Base-by-base conservation (phyloP, 345 rosid species). In the Euphorbia lathyris region DNA sequence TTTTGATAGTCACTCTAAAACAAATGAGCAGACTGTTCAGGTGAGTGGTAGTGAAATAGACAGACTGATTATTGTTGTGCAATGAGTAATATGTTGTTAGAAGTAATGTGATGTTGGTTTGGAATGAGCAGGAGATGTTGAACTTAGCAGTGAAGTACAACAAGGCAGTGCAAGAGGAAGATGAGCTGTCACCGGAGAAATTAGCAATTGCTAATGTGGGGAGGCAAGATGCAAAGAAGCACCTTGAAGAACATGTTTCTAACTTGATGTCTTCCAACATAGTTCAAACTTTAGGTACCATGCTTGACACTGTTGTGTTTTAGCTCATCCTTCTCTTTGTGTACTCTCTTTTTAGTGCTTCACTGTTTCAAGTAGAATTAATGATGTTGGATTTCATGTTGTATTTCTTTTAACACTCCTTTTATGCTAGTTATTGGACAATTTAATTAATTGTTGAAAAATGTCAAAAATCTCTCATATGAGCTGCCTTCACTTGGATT, bases 181-280 rank as follows among this genome's bases (percentile, higher is more conserved):
- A 95, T 65, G 96, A 92, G 80, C 73, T 95, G 85, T 86, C 98
- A 4, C 98, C 94, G 0, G 99, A 92, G 82, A 95, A 95, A 77
- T 86, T 92, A 27, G 98, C 98, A 0, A 95, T 92, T 6, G 96
- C 91, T 9, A 90, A 95, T 57, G 98, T 92, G 42, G 99, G 99
- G 74, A 87, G 98, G 81, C 99, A 95, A 79, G 99, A 95, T 62
- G 97, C 98, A 13, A 95, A 95, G 84, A 95, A 95, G 84, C 98
- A 95, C 80, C 90, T 95, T 27, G 98, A 92, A 80, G 99, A 95
- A 62, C 97, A 95, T 51, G 92, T 92, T 65, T 87, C 99, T 25
- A 87, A 95, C 82, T 66, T 95, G 75, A 95, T 95, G 99, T 95
- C 99, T n/a, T 87, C 98, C 61, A 95, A 95, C 89, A 95, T 92